phyloP scores from a whole-genome alignment of 2,329 filamentous ascomycete genomes.

The Davidsoniella virescens region DNA sequence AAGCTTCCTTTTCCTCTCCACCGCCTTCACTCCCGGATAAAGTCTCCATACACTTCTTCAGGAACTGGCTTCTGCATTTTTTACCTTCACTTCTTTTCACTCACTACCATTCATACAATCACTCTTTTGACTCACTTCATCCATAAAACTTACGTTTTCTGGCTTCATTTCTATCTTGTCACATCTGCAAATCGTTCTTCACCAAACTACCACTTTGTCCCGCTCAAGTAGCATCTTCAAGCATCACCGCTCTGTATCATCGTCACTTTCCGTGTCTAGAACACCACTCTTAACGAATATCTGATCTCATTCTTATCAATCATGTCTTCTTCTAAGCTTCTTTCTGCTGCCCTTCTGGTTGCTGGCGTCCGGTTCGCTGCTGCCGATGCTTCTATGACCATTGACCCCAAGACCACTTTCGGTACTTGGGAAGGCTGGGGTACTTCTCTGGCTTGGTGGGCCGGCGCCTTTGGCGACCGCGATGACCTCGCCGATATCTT shows the following conservation, averaged over 20 bases:
- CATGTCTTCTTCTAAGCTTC: conserved; percentile 9
- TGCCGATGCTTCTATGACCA: conserved; percentile 5
- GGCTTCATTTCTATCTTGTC: no score
- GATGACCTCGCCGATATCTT: conserved; percentile 27
- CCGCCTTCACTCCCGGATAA: no score
- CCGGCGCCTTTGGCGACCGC: conserved; percentile 23
- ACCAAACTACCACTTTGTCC: no score
- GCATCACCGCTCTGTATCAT: neutral
- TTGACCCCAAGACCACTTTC: conserved; percentile 17
- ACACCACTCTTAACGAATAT: neutral
- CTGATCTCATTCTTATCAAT: neutral
- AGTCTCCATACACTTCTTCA: no score
- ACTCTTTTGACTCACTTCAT: no score
- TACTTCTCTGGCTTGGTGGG: conserved; percentile 29
- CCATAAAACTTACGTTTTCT: no score
- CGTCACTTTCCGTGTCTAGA: neutral
- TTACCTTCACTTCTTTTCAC: no score
- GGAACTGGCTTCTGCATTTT: no score
- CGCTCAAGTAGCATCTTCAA: no score
- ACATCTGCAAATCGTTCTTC: no score
- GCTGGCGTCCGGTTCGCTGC: conserved; percentile 1
- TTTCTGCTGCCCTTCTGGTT: conserved; percentile 8
- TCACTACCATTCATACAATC: no score
- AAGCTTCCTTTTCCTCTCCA: no score
- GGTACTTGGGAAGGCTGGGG: conserved; percentile 30